phyloP scores from a whole-genome alignment of 2,329 filamentous ascomycete genomes.

The Nigrospora sphaerica region DNA sequence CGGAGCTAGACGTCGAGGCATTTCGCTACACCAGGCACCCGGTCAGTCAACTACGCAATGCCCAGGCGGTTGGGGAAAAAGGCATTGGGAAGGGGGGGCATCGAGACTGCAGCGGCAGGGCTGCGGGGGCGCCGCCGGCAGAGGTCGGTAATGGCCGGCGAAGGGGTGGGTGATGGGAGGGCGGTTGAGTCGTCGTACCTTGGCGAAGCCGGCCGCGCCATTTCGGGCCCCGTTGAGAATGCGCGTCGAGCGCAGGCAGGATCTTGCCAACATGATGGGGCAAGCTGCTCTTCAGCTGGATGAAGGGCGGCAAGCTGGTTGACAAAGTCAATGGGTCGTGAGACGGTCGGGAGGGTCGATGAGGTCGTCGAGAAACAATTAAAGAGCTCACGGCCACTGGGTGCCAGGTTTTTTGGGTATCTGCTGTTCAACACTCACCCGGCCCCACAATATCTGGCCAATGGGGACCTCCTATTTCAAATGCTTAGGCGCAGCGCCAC shows the following conservation, averaged over 20 bases:
- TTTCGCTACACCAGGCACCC: slow-evolving; percentile 41
- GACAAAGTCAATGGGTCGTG: slow-evolving; percentile 8
- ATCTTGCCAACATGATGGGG: slow-evolving; percentile 85
- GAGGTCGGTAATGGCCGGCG: background rate
- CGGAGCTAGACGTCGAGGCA: slow-evolving; percentile 66
- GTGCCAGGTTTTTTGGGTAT: slow-evolving; percentile 4
- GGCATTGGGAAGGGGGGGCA: background rate
- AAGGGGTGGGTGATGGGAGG: slow-evolving; percentile 7
- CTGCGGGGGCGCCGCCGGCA: background rate
- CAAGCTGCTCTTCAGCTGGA: slow-evolving; percentile 33
- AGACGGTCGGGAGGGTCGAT: slow-evolving; percentile 5
- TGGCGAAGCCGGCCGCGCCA: slow-evolving; percentile 63
- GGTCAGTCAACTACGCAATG: slow-evolving; percentile 1
- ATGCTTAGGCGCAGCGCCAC: no score
- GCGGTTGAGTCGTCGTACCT: slow-evolving; percentile 52
- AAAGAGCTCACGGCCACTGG: slow-evolving; percentile 1
- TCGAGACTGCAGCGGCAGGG: background rate
- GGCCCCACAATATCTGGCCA: no score
- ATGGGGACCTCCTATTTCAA: no score
- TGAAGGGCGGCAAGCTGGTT: slow-evolving; percentile 16
- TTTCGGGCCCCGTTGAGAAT: slow-evolving; percentile 72
- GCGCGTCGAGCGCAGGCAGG: slow-evolving; percentile 83
- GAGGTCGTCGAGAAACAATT: slow-evolving; percentile 4
- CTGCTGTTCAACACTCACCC: no score
- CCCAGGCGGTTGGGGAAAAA: background rate